A percentile compares a stretch with the other conserved stretches of the same genome.
Evolutionary conservation across 2,329 filamentous ascomycete genomes (phyloP).

Genomic region (Madurella fahalii): DNA sequence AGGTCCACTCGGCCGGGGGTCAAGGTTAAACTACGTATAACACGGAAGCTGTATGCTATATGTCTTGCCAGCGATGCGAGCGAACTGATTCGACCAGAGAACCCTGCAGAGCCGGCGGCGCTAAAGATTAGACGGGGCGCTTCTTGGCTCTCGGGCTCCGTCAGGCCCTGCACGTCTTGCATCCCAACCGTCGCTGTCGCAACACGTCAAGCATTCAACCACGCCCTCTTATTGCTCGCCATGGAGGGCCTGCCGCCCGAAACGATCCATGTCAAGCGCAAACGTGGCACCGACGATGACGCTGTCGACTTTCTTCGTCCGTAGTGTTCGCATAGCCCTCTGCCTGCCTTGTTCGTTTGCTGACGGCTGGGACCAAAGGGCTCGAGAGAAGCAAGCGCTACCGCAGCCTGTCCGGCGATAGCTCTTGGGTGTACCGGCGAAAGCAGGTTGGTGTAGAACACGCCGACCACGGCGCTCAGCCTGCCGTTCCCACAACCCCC

Average conservation of each 20-base stretch:
- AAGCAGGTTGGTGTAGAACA: conserved; percentile 34
- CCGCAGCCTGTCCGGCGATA: conserved; percentile 35
- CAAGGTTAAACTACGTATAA: no score
- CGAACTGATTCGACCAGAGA: not conserved
- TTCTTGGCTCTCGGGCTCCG: not conserved
- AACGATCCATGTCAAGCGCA: conserved; percentile 59
- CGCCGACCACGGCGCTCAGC: conserved; percentile 28
- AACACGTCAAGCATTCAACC: conserved; percentile 2
- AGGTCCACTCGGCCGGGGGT: not conserved
- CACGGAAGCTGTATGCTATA: no score
- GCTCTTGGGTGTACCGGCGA: conserved; percentile 54
- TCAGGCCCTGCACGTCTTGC: not conserved
- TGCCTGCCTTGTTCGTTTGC: conserved; percentile 9
- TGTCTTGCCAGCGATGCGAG: not conserved
- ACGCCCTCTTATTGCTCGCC: not conserved
- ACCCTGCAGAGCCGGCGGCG: not conserved
- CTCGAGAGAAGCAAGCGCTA: conserved; percentile 54
- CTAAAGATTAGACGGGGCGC: not conserved
- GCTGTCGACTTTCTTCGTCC: conserved; percentile 54
- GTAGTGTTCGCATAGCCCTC: conserved; percentile 24
- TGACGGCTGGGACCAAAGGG: conserved; percentile 34
- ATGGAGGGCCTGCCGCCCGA: conserved; percentile 55
- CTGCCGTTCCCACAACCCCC: conserved; percentile 20
- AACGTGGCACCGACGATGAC: conserved; percentile 49
- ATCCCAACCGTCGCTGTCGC: not conserved